phyloP scores from a whole-genome alignment of 805 yeast species.

The Sugiyamaella lignohabitans region DNA sequence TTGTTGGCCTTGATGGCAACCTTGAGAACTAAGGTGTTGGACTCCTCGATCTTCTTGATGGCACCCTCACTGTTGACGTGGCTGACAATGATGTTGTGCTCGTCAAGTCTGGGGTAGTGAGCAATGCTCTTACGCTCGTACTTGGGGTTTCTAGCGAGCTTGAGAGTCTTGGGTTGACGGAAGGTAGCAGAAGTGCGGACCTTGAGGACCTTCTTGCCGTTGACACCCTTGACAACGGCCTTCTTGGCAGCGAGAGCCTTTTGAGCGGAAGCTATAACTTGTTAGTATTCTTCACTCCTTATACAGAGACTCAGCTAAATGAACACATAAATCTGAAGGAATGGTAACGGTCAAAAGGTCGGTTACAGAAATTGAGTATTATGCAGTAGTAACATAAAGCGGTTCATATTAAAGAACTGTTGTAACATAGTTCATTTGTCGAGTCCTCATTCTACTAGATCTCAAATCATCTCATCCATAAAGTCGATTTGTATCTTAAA shows the following conservation, averaged over 20 bases:
- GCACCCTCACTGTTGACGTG: conserved; percentile 98
- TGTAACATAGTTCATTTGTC: no score
- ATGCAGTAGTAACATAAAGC: no score
- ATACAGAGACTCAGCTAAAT: neutral
- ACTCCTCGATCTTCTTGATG: conserved; percentile 98
- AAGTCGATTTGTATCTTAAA: no score
- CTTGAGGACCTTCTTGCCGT: conserved; percentile 83
- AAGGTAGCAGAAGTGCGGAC: conserved; percentile 93
- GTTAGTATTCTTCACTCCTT: conserved; percentile 11
- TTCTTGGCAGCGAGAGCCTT: conserved; percentile 98
- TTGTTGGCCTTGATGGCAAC: conserved; percentile 97
- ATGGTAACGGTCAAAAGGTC: neutral
- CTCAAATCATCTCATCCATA: no score
- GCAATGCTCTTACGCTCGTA: conserved; percentile 95
- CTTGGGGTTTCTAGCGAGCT: conserved; percentile 89
- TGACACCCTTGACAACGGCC: conserved; percentile 96
- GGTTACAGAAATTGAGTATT: no score
- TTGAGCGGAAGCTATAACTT: conserved; percentile 33
- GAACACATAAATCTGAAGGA: neutral
- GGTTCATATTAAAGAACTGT: no score
- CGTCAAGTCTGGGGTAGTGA: conserved; percentile 94
- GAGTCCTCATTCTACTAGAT: no score
- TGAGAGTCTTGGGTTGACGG: conserved; percentile 96
- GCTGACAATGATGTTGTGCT: conserved; percentile 86
- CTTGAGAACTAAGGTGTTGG: conserved; percentile 98